These are phyloP conservation scores for Sanghuangporus sanghuang DNA, from an alignment of 1,284 basidiomycete species.

Conservation along the genomic window DNA sequence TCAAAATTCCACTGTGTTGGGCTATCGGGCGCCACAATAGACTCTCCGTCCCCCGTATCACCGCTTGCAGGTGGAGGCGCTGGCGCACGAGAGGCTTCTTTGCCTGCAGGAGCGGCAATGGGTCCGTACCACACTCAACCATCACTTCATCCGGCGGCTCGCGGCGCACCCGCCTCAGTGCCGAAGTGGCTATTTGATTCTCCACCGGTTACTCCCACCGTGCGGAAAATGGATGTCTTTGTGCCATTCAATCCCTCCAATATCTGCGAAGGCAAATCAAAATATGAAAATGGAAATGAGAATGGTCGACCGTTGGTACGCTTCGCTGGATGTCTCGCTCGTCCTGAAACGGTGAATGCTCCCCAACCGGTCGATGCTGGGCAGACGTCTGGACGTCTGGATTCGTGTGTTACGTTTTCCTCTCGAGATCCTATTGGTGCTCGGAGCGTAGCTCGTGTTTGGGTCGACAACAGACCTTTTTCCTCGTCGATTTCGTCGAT, in stretches of 20 bases:
- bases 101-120: neutral
- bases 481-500: neutral
- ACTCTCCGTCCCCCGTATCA: neutral
- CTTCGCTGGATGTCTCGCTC: constrained; percentile 14
- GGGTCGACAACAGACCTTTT: neutral
- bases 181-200: neutral
- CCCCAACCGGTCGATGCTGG: neutral
- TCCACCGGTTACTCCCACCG: constrained; percentile 8
- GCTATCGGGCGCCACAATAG: neutral
- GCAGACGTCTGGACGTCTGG: neutral
- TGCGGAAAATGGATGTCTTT: constrained; percentile 3
- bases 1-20: neutral
- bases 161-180: neutral
- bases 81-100: neutral
- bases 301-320: neutral
- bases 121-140: neutral
- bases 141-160: neutral
- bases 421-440: constrained; percentile 15
- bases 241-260: constrained; percentile 11
- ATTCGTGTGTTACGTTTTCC: constrained; percentile 6
- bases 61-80: neutral
- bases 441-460: constrained; percentile 9
- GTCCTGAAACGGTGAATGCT: constrained; percentile 12
- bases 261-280: neutral
- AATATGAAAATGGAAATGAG: neutral